phyloP scores from a whole-genome alignment of 257 asterid species.

The Parsonsia alboflavescens region DNA sequence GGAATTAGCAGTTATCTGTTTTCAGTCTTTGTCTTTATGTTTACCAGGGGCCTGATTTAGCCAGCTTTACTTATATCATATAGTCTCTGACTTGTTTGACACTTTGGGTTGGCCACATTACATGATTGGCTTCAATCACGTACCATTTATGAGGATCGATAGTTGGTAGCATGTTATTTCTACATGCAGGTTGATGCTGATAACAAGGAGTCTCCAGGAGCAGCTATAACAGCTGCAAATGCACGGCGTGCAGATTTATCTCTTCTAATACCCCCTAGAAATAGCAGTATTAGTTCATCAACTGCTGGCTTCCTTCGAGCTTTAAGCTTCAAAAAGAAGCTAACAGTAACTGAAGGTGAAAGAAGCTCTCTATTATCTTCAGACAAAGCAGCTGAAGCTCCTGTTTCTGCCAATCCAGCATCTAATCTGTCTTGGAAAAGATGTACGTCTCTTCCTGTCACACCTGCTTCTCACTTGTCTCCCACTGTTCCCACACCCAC shows the following conservation, averaged over 20 bases:
- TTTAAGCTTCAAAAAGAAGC: constrained; percentile 60
- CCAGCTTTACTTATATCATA: too few species aligned
- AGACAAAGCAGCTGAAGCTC: constrained; percentile 52
- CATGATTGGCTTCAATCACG: neutral
- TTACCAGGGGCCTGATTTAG: too few species aligned
- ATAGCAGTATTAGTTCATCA: constrained; percentile 43
- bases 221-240: constrained; percentile 29
- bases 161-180: neutral
- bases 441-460: constrained; percentile 77
- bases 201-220: constrained; percentile 22
- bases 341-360: constrained; percentile 39
- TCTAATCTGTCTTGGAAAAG: constrained; percentile 43
- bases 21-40: neutral
- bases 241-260: constrained; percentile 41
- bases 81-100: neutral
- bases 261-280: constrained; percentile 73
- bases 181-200: constrained; percentile 42
- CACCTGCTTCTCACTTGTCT: constrained; percentile 52
- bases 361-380: constrained; percentile 60
- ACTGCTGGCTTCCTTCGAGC: constrained; percentile 54
- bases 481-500: constrained; percentile 48
- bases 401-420: constrained; percentile 35
- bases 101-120: neutral
- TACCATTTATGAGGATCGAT: constrained; percentile 3
- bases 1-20: neutral